Conservation (phyloP, 116 monocot species). For the Posidonia oceanica region DNA sequence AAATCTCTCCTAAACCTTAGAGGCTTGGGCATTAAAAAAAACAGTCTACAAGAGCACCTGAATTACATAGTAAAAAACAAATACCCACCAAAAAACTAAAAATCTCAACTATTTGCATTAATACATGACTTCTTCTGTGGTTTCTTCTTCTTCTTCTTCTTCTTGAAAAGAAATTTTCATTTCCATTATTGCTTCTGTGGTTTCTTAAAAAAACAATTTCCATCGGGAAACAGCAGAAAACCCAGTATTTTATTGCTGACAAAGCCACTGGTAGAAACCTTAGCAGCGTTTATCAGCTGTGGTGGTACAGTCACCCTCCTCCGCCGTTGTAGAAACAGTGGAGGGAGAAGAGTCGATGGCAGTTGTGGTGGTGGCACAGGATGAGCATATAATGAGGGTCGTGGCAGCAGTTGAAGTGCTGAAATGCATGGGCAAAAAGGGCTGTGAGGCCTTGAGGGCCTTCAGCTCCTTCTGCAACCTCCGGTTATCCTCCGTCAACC, state of each 20-base stretch:
- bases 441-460: conserved; percentile 26
- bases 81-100: no score
- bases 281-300: background rate
- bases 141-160: no score
- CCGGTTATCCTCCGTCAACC: conserved; percentile 48
- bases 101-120: no score
- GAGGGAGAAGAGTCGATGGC: background rate
- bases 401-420: conserved; percentile 17
- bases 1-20: no score
- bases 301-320: background rate
- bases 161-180: no score
- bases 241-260: background rate
- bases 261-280: background rate
- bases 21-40: no score
- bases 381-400: conserved; percentile 53
- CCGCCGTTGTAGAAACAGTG: background rate
- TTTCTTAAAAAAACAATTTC: conserved; percentile 3
- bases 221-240: conserved; percentile 13
- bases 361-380: conserved; percentile 39
- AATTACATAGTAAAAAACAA: no score
- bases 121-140: no score
- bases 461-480: conserved; percentile 43
- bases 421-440: conserved; percentile 47
- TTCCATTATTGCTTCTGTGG: no score
- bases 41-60: no score